Percentiles rank a stretch among this genome's conserved stretches.
Conservation (phyloP, 2,329 filamentous ascomycete species). For the Fusarium sp. region DNA sequence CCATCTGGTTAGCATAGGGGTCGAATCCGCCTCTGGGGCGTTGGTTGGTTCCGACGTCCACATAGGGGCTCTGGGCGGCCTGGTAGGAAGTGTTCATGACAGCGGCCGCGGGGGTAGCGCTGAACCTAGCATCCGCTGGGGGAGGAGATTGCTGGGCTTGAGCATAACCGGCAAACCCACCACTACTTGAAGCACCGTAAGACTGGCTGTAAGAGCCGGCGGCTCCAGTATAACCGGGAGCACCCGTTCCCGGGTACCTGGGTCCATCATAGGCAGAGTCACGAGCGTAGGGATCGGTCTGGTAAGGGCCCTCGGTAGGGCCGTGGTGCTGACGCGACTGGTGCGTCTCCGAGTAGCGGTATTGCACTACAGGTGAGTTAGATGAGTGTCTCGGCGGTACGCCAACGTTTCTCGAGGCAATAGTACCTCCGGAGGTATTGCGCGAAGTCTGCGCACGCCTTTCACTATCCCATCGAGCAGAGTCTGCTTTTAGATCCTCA, state of each 20-base stretch:
- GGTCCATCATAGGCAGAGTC: constrained; percentile 56
- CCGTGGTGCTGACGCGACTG: constrained; percentile 61
- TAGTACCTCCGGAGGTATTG: constrained; percentile 68
- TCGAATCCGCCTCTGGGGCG: constrained; percentile 47
- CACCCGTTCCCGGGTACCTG: constrained; percentile 63
- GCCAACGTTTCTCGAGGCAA: constrained; percentile 62
- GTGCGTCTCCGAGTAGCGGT: constrained; percentile 65
- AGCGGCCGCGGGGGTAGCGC: constrained; percentile 43
- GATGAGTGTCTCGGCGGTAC: constrained; percentile 62
- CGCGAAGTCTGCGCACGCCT: constrained; percentile 66
- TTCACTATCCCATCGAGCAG: constrained; percentile 70
- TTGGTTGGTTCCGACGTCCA: constrained; percentile 52
- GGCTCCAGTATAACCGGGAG: constrained; percentile 61
- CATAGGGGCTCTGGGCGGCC: constrained; percentile 48
- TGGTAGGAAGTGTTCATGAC: constrained; percentile 49
- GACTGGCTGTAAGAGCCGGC: constrained; percentile 50
- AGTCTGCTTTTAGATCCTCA: constrained; percentile 71
- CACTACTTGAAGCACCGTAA: constrained; percentile 48
- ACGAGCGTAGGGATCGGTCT: constrained; percentile 52
- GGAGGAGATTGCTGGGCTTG: constrained; percentile 48
- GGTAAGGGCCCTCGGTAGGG: constrained; percentile 55
- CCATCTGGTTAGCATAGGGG: constrained; percentile 48
- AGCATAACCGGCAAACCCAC: constrained; percentile 48
- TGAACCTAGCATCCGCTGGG: constrained; percentile 50
- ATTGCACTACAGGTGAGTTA: constrained; percentile 70